phyloP scores from a whole-genome alignment of 129 eudicot genomes.

The Chrysanthemum lavandulifolium region DNA sequence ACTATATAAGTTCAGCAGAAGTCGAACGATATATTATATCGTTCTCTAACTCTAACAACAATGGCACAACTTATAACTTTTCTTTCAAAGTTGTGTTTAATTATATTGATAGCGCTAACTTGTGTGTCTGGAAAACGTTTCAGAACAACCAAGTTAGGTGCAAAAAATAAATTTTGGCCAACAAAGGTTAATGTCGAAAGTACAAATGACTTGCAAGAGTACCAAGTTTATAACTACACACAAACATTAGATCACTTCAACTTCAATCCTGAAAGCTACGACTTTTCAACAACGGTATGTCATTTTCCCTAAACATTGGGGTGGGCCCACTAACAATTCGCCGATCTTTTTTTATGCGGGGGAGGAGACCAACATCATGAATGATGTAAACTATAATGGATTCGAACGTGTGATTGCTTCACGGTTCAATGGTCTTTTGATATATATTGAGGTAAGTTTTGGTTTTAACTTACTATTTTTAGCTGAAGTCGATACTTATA shows the following conservation, averaged over 20 bases:
- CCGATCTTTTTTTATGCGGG: conserved; percentile 22
- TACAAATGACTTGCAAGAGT: background rate
- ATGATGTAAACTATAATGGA: too few species aligned
- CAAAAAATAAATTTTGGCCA: background rate
- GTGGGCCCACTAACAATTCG: conserved; percentile 9
- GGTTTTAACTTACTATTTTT: background rate
- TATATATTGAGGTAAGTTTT: conserved; percentile 27
- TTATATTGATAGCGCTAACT: background rate
- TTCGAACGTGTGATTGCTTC: conserved; percentile 8
- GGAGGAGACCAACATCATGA: background rate
- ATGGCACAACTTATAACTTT: background rate
- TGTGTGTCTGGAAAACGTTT: conserved; percentile 22
- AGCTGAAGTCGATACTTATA: too few species aligned
- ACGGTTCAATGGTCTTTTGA: conserved; percentile 30
- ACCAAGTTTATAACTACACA: conserved; percentile 28
- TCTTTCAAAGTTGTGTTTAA: background rate
- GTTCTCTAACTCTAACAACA: too few species aligned
- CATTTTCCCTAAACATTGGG: conserved; percentile 19
- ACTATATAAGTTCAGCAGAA: too few species aligned
- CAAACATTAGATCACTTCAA: conserved; percentile 37
- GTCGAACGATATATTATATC: too few species aligned
- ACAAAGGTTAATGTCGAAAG: background rate
- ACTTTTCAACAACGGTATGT: conserved; percentile 37
- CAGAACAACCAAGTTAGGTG: conserved; percentile 20
- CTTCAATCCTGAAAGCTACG: conserved; percentile 26